A percentile compares a stretch with the other conserved stretches of the same genome.
Conservation (phyloP, 257 asterid genomes). For the Buddleja alternifolia region DNA sequence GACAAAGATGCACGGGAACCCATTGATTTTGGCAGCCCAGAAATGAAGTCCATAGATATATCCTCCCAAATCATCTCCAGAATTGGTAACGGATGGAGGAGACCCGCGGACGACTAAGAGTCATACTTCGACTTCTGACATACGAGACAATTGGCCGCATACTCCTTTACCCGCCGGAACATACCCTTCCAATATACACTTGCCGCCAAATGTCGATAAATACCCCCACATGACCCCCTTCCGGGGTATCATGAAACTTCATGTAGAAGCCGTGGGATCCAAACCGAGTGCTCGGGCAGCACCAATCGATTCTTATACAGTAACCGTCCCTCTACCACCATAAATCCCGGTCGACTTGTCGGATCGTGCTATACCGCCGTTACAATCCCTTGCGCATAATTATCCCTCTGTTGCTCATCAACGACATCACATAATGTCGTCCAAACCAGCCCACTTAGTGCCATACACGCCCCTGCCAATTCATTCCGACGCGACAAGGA, state of each 20-base stretch:
- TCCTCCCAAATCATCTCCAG: too few species aligned
- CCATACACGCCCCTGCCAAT: too few species aligned
- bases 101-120: too few species aligned
- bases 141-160: not conserved
- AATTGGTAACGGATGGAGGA: too few species aligned
- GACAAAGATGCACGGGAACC: not conserved
- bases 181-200: not conserved
- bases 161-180: too few species aligned
- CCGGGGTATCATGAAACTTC: too few species aligned
- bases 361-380: too few species aligned
- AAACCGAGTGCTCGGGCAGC: not conserved
- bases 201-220: not conserved
- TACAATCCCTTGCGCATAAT: too few species aligned
- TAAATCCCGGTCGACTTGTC: too few species aligned
- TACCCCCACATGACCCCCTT: not conserved
- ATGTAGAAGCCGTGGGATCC: not conserved
- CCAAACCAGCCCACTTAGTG: not conserved
- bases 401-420: not conserved
- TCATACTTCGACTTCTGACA: not conserved
- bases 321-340: not conserved
- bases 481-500: not conserved
- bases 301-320: not conserved
- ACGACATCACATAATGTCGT: too few species aligned
- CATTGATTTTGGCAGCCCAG: not conserved
- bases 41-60: too few species aligned